Evolutionary conservation across 2,329 filamentous ascomycete species (phyloP), one percentile per base, ranked within the genome.

Genomic region (Sporothrix dimorphospora): DNA sequence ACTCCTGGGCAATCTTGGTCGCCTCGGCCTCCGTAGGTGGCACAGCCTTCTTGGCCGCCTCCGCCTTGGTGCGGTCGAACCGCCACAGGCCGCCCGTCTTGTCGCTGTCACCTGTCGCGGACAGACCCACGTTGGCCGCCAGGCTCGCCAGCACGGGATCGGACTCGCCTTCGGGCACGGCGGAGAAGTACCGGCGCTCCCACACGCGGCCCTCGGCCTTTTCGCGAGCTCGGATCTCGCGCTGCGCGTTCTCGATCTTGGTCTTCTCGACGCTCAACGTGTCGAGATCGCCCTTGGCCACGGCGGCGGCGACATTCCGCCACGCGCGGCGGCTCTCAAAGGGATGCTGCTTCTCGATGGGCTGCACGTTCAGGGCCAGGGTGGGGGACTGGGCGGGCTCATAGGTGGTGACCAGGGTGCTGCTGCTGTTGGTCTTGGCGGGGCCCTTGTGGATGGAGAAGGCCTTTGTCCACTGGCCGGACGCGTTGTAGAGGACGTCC

Each of bases 261-360:
- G 88, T 88, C 85, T 98, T 98, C 80, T 97, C 93, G 16, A 83
- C 79, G 1, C 90, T 89, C 0, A 94, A 93, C 4, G 87, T 83
- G 76, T 97, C 93, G 88, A 98, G 93, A 80, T 98, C 93, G 72
- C 94, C 92, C 76, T 87, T 89, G 72, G 89, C 86, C 77, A 98
- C 96, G 63, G 91, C 94, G 40, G 88, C 88, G 0, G 93, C 93
- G 34, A 98, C 95, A 78, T 92, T 93, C 75, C 87, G 85, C 96
- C 95, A 98, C 3, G 95, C 95, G 72, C 92, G 89, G 63, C 95
- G 90, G 16, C 92, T 94, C 83, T 98, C 95, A 75, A 96, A 90
- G 12, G 93, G 89, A 79, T 97, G 92, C 82, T 98, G 95, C 76
- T 92, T 81, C 73, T 94, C 91, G 70, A 97, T 79, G 0, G 92